A percentile compares a stretch with the other conserved stretches of the same genome.
These are phyloP conservation scores for Colletotrichum abscissum DNA, from an alignment of 2,329 filamentous ascomycete genomes.

Conservation along the genomic window DNA sequence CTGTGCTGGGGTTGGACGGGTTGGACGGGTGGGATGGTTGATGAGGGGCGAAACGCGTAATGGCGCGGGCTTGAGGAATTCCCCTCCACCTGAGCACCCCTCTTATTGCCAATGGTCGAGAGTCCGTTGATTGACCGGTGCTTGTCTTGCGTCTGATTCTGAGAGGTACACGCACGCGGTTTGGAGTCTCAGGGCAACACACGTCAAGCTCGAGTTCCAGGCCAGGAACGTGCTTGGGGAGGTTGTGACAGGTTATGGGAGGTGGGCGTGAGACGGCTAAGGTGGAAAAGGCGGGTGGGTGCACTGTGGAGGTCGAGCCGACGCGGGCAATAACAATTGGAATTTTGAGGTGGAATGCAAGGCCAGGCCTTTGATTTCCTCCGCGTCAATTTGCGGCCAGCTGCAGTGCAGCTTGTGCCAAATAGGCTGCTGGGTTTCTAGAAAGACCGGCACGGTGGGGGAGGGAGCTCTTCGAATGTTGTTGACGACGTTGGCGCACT, in stretches of 20 bases:
- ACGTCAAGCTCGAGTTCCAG: background rate
- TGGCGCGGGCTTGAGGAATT: slow-evolving; percentile 21
- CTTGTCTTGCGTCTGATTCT: background rate
- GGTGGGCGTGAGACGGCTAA: background rate
- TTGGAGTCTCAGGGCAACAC: background rate
- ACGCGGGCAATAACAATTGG: background rate
- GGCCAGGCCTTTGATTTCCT: slow-evolving; percentile 1
- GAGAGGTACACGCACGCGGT: background rate
- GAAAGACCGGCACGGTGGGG: slow-evolving; percentile 9
- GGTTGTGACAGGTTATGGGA: background rate
- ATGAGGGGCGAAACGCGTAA: slow-evolving; percentile 37
- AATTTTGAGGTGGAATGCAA: slow-evolving; percentile 5
- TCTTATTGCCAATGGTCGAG: slow-evolving; percentile 1
- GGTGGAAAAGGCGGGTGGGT: background rate
- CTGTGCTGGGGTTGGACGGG: slow-evolving; percentile 12
- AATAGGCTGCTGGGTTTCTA: slow-evolving; percentile 1
- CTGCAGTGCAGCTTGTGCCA: background rate
- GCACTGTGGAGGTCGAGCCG: background rate
- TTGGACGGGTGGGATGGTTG: slow-evolving; percentile 25
- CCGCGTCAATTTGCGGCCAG: background rate
- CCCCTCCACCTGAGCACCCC: background rate
- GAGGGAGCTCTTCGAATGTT: background rate
- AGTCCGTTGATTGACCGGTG: background rate
- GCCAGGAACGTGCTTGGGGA: background rate
- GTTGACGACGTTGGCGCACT: slow-evolving; percentile 12